Percentiles rank a stretch among this genome's conserved stretches.
Evolutionary conservation across 495 filamentous ascomycete species (phyloP).

Genomic region (Neurospora africana): DNA sequence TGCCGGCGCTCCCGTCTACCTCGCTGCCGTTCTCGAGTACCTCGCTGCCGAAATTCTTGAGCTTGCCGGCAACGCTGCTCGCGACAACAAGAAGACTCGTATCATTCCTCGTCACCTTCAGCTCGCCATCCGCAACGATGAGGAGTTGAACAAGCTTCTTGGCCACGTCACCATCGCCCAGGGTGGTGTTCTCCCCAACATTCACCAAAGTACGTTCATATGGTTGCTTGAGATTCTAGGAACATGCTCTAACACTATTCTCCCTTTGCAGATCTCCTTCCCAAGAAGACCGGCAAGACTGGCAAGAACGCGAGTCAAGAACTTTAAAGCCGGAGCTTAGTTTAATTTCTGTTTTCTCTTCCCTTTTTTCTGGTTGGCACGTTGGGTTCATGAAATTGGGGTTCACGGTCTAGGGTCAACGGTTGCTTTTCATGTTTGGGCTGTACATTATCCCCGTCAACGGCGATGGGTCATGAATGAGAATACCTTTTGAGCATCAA

Average conservation of each 20-base stretch:
- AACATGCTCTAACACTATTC: conserved; percentile 31
- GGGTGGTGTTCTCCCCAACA: conserved; percentile 98
- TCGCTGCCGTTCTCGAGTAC: conserved; percentile 97
- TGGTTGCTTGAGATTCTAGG: not conserved
- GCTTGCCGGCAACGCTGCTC: conserved; percentile 94
- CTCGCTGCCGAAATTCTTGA: conserved; percentile 98
- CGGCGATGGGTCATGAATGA: conserved; percentile 56
- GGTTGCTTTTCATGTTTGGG: conserved; percentile 66
- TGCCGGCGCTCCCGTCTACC: conserved; percentile 97
- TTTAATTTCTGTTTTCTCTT: conserved; percentile 46
- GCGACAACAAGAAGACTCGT: conserved; percentile 99
- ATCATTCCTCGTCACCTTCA: conserved; percentile 99
- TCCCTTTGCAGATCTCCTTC: conserved; percentile 65
- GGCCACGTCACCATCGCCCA: conserved; percentile 99
- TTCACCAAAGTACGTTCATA: conserved; percentile 81
- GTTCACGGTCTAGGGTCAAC: conserved; percentile 71
- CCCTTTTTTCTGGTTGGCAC: conserved; percentile 54
- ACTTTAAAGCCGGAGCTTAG: conserved; percentile 50
- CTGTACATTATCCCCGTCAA: conserved; percentile 84
- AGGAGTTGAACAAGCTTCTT: conserved; percentile 99
- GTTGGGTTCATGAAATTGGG: conserved; percentile 72
- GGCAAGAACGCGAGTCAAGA: conserved; percentile 87
- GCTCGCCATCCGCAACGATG: conserved; percentile 98
- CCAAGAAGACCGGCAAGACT: conserved; percentile 94
- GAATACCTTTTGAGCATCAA: conserved; percentile 32